A percentile compares a stretch with the other conserved stretches of the same genome.
phyloP scores from a whole-genome alignment of 768 basidiomycete genomes.

The Trametes gibbosa region DNA sequence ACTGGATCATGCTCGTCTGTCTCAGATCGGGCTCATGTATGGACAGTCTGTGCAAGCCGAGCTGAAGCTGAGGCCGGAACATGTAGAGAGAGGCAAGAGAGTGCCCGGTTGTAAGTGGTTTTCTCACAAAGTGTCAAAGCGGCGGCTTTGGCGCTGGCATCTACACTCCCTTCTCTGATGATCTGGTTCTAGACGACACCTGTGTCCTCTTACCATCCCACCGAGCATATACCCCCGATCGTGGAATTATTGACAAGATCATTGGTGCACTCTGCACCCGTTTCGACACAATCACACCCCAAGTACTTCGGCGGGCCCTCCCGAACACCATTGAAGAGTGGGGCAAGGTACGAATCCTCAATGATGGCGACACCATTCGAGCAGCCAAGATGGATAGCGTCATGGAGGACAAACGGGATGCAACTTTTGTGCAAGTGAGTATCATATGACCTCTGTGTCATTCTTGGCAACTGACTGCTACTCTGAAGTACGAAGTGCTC shows the following conservation, averaged over 20 bases:
- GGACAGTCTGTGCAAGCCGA: no score
- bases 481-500: constrained; percentile 18
- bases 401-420: neutral
- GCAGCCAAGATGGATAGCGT: neutral
- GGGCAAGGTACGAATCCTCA: constrained; percentile 24
- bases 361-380: constrained; percentile 31
- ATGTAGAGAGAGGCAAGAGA: neutral
- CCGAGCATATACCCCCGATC: neutral
- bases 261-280: neutral
- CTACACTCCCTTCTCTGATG: neutral
- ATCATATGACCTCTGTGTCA: neutral
- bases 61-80: neutral
- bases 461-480: no score
- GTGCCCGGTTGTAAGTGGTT: neutral
- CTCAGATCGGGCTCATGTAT: neutral
- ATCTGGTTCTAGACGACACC: no score
- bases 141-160: neutral
- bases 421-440: neutral
- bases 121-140: neutral
- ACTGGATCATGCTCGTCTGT: neutral
- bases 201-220: neutral
- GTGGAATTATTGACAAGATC: neutral
- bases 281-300: neutral
- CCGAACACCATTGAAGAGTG: constrained; percentile 19
- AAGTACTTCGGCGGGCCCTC: neutral